Percentiles rank a stretch among this genome's conserved stretches.
These are phyloP conservation scores for Aspergillus terreus DNA, from an alignment of 2,329 filamentous ascomycete species.

Conservation along the genomic window DNA sequence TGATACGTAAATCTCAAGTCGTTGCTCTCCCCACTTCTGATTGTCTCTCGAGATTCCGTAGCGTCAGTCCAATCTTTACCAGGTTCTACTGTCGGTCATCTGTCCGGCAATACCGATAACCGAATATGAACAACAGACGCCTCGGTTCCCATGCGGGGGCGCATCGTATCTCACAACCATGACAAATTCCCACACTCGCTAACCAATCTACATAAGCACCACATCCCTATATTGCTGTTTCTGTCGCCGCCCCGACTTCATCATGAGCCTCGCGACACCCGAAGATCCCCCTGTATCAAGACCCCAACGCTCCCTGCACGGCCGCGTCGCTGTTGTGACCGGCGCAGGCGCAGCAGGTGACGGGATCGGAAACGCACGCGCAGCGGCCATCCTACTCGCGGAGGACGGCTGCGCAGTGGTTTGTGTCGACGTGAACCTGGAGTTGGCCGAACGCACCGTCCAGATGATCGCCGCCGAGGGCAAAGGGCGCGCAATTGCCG, in stretches of 20 bases:
- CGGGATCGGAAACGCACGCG: constrained; percentile 60
- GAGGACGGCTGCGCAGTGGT: constrained; percentile 57
- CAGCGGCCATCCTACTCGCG: constrained; percentile 56
- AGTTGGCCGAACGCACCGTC: constrained; percentile 52
- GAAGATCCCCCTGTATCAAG: background rate
- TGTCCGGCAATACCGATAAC: background rate
- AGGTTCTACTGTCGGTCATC: too few relatives aligned
- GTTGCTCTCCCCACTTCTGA: background rate
- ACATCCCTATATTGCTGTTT: too few relatives aligned
- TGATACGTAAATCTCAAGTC: background rate
- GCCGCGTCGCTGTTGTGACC: constrained; percentile 49
- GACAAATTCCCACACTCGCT: too few relatives aligned
- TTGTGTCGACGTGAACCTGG: constrained; percentile 53
- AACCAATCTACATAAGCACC: too few relatives aligned
- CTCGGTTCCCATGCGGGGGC: background rate
- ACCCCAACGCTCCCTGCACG: constrained; percentile 3
- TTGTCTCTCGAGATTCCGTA: background rate
- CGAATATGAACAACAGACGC: background rate
- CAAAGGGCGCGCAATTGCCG: constrained; percentile 30
- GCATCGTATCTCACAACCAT: background rate
- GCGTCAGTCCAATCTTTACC: background rate
- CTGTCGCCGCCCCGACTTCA: background rate
- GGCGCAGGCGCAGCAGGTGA: constrained; percentile 56
- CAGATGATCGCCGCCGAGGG: constrained; percentile 47
- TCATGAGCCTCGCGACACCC: background rate